Percentiles rank a stretch among this genome's conserved stretches.
Conservation (phyloP, 2,329 filamentous ascomycete genomes). For the Aspergillus neoniger region DNA sequence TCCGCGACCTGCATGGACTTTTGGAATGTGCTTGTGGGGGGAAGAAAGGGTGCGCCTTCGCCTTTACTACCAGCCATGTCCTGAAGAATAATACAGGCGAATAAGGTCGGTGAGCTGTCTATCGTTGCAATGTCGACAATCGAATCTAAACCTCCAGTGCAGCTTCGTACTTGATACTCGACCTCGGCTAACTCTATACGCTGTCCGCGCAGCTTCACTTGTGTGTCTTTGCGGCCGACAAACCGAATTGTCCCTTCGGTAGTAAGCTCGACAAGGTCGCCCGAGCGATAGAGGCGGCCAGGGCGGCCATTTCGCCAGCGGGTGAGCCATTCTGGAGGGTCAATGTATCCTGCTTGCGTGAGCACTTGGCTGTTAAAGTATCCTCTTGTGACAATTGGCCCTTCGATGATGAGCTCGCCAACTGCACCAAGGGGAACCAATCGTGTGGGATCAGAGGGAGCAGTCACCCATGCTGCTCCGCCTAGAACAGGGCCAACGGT, state of each 20-base stretch:
- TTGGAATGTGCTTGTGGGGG: too few species aligned
- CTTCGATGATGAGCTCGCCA: conserved; percentile 28
- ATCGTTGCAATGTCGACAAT: background rate
- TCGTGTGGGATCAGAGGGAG: conserved; percentile 51
- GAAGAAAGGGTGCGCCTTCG: too few species aligned
- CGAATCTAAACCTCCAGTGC: background rate
- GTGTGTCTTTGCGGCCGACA: background rate
- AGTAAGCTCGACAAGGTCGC: background rate
- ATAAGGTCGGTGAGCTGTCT: background rate
- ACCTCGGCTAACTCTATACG: background rate
- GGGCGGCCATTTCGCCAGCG: background rate
- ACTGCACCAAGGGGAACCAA: conserved; percentile 52
- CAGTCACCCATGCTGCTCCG: conserved; percentile 18
- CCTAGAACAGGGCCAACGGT: background rate
- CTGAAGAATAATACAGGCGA: background rate
- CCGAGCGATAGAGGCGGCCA: background rate
- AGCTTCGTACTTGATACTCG: background rate
- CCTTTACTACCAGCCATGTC: too few species aligned
- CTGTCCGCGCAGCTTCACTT: background rate
- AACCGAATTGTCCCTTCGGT: background rate
- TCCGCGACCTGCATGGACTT: too few species aligned
- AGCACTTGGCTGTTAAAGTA: conserved; percentile 59
- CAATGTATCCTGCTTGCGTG: conserved; percentile 57
- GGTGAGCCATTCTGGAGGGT: background rate
- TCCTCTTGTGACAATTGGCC: conserved; percentile 57